phyloP scores from a whole-genome alignment of 83 land plant genomes.

The Diphasiastrum complanatum region DNA sequence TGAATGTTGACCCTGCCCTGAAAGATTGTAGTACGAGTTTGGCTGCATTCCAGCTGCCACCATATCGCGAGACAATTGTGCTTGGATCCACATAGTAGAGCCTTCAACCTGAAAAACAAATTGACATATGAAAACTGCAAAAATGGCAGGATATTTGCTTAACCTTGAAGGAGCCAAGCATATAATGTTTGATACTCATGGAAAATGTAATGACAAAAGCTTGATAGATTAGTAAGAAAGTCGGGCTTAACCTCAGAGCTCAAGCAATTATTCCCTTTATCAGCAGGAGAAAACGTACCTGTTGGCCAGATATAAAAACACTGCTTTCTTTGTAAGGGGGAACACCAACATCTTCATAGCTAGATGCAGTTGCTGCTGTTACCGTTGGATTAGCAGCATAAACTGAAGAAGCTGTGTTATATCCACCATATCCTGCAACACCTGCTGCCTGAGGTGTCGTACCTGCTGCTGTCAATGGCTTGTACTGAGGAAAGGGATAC shows the following conservation, averaged over 20 bases:
- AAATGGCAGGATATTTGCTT: too few species aligned
- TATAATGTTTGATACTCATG: too few species aligned
- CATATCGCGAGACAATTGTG: background rate
- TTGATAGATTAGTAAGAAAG: too few species aligned
- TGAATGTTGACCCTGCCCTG: slow-evolving; percentile 23
- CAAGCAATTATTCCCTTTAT: too few species aligned
- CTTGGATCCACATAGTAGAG: slow-evolving; percentile 8
- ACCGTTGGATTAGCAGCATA: background rate
- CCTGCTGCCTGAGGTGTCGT: background rate
- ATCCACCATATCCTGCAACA: slow-evolving; percentile 9
- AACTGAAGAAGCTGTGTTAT: background rate
- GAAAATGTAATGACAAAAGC: too few species aligned
- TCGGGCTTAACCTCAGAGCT: too few species aligned
- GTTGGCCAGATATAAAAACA: slow-evolving; percentile 2
- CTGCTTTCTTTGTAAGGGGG: slow-evolving; percentile 11
- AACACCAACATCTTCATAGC: background rate
- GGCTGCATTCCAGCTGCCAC: slow-evolving; percentile 22
- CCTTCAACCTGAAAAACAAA: slow-evolving; percentile 20
- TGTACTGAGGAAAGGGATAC: slow-evolving; percentile 7
- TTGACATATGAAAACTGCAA: too few species aligned
- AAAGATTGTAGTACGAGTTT: slow-evolving; percentile 25
- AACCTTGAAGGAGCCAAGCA: too few species aligned
- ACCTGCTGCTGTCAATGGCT: background rate
- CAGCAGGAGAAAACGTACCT: slow-evolving; percentile 12
- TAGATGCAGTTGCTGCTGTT: slow-evolving; percentile 8